These are phyloP conservation scores for Bisporella sp. DNA, from an alignment of 2,329 filamentous ascomycete species.

Conservation along the genomic window DNA sequence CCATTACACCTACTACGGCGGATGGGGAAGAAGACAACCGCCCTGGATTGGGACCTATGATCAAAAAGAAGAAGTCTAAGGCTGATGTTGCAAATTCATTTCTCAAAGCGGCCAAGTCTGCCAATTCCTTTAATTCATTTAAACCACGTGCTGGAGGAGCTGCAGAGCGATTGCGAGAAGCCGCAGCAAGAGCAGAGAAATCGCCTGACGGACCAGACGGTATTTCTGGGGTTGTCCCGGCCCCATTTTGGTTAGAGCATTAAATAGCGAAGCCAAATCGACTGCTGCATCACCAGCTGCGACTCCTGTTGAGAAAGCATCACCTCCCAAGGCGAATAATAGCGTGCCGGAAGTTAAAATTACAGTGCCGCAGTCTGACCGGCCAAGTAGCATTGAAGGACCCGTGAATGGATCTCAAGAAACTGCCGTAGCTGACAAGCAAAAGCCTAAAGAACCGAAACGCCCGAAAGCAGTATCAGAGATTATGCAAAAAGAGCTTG, in stretches of 20 bases:
- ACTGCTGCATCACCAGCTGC: slow-evolving; percentile 23
- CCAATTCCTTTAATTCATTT: slow-evolving; percentile 54
- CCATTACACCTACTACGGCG: background rate
- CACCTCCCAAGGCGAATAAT: slow-evolving; percentile 21
- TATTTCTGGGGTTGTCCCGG: slow-evolving; percentile 81
- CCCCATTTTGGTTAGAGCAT: slow-evolving; percentile 48
- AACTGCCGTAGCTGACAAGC: slow-evolving; percentile 21
- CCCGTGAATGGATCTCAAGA: slow-evolving; percentile 29
- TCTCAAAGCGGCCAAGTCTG: slow-evolving; percentile 72
- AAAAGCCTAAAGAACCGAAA: slow-evolving; percentile 22
- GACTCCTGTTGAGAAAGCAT: slow-evolving; percentile 9
- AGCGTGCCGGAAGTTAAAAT: slow-evolving; percentile 52
- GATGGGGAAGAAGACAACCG: slow-evolving; percentile 35
- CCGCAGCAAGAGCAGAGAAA: slow-evolving; percentile 45
- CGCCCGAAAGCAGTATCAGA: slow-evolving; percentile 25
- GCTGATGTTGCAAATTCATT: slow-evolving; percentile 70
- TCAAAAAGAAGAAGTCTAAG: slow-evolving; percentile 69
- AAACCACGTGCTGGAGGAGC: slow-evolving; percentile 85
- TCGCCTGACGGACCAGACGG: slow-evolving; percentile 71
- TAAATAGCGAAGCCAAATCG: slow-evolving; percentile 29
- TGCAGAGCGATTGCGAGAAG: slow-evolving; percentile 61
- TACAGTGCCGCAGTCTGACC: slow-evolving; percentile 39
- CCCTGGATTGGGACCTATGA: slow-evolving; percentile 86
- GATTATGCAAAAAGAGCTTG: slow-evolving; percentile 27
- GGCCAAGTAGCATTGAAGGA: slow-evolving; percentile 35